phyloP scores from a whole-genome alignment of 108 stramenopile species.

The Skeletonema costatum region DNA sequence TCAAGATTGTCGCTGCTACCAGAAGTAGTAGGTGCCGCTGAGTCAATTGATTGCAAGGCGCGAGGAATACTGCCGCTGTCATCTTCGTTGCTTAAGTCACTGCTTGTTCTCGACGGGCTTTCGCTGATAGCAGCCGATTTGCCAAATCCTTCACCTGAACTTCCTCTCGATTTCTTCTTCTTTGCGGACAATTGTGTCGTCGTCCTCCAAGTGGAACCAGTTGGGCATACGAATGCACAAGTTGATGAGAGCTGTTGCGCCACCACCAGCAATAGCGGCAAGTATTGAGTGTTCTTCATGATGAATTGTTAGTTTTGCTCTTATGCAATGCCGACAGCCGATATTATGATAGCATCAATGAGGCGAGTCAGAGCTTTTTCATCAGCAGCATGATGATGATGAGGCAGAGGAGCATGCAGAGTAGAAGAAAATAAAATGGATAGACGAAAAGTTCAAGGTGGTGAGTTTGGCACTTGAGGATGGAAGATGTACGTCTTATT shows the following conservation, averaged over 20 bases:
- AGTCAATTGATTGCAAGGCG: not conserved
- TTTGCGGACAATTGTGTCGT: not conserved
- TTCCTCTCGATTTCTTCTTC: not conserved
- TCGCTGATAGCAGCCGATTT: not conserved
- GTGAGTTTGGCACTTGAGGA: too few relatives aligned
- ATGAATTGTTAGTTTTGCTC: not conserved
- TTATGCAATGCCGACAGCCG: not conserved
- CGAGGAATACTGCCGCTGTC: not conserved
- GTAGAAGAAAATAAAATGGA: too few relatives aligned
- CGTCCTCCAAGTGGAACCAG: constrained; percentile 1
- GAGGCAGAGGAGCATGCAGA: too few relatives aligned
- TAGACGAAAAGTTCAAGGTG: too few relatives aligned
- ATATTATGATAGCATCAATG: too few relatives aligned
- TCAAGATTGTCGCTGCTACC: not conserved
- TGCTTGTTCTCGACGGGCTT: not conserved
- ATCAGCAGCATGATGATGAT: too few relatives aligned
- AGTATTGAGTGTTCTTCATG: not conserved
- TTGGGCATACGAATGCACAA: not conserved
- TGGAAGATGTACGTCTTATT: too few relatives aligned
- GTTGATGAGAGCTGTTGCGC: not conserved
- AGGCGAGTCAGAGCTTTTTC: too few relatives aligned
- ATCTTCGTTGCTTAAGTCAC: not conserved
- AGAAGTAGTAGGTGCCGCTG: not conserved
- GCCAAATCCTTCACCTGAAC: constrained; percentile 3
- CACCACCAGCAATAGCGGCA: not conserved